These are phyloP conservation scores for Lasiosphaeriaceae sp. DNA, from an alignment of 495 filamentous ascomycete genomes.

Conservation along the genomic window DNA sequence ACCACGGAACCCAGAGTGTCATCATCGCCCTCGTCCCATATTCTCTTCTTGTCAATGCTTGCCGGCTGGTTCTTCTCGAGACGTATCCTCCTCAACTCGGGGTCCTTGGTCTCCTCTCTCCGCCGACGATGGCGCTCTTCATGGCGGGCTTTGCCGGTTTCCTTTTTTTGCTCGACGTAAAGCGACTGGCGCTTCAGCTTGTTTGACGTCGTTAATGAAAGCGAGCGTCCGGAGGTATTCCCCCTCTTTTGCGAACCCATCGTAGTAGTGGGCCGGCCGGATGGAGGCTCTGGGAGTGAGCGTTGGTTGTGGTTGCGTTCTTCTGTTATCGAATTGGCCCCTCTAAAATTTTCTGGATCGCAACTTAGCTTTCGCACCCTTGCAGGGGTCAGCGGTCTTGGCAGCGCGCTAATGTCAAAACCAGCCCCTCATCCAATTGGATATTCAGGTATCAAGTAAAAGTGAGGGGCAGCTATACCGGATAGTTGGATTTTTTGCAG, in stretches of 20 bases:
- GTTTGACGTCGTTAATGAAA: conserved; percentile 47
- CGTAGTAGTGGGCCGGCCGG: no score
- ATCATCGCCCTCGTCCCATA: conserved; percentile 88
- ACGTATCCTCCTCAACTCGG: conserved; percentile 66
- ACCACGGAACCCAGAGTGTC: conserved; percentile 72
- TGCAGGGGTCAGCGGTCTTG: no score
- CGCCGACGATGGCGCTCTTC: conserved; percentile 72
- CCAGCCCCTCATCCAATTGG: not conserved
- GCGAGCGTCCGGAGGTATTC: conserved; percentile 16
- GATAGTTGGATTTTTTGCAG: not conserved
- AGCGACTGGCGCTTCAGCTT: conserved; percentile 71
- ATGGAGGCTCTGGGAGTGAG: not conserved
- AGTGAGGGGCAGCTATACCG: not conserved
- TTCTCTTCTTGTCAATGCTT: conserved; percentile 83
- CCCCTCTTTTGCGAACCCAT: conserved; percentile 17
- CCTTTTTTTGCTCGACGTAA: conserved; percentile 74
- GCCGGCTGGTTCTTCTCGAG: conserved; percentile 72
- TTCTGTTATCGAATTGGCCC: not conserved
- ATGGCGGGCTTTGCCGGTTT: conserved; percentile 64
- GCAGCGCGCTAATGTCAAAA: not conserved
- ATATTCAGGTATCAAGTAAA: not conserved
- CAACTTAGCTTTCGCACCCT: no score
- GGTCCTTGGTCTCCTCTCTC: conserved; percentile 80
- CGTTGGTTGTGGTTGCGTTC: conserved; percentile 1
- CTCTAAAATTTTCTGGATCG: conserved; percentile 7